A percentile compares a stretch with the other conserved stretches of the same genome.
These are phyloP conservation scores for Pezizomycotina sp. DNA, from an alignment of 2,329 filamentous ascomycete species.

Conservation along the genomic window DNA sequence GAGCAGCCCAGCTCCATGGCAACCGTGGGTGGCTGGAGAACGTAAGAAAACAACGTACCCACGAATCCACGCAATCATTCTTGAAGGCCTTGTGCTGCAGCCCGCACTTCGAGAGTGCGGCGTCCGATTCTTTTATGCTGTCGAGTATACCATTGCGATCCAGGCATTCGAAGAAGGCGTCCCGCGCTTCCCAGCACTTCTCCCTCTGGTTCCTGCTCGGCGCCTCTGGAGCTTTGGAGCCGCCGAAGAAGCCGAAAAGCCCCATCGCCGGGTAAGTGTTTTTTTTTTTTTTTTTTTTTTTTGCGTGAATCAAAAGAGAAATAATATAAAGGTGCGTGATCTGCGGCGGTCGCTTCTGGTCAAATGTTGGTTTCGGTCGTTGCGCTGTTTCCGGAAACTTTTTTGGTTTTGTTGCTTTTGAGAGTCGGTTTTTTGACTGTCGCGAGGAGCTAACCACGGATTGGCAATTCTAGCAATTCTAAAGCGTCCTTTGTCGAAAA, in stretches of 20 bases:
- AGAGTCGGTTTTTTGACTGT: too few species aligned
- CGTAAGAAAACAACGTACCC: slow-evolving; percentile 44
- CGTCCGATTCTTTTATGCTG: slow-evolving; percentile 43
- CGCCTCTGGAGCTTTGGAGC: slow-evolving; percentile 38
- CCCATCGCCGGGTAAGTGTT: too few species aligned
- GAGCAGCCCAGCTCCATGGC: neutral
- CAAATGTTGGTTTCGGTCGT: too few species aligned
- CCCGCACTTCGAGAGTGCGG: slow-evolving; percentile 42
- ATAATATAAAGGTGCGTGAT: too few species aligned
- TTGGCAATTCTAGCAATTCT: too few species aligned
- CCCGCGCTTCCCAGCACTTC: slow-evolving; percentile 77
- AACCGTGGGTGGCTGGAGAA: neutral
- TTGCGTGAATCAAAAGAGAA: too few species aligned
- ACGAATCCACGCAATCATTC: slow-evolving; percentile 70
- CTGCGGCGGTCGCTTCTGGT: too few species aligned
- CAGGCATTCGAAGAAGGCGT: slow-evolving; percentile 75
- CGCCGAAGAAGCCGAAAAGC: slow-evolving; percentile 33
- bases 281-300: too few species aligned
- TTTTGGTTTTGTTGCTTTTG: too few species aligned
- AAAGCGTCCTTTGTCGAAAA: too few species aligned
- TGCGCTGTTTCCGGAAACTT: too few species aligned
- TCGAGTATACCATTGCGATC: slow-evolving; percentile 71
- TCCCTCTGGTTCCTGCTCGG: slow-evolving; percentile 71
- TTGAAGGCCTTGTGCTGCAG: slow-evolving; percentile 53
- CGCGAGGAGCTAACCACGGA: too few species aligned